Conservation (phyloP, 345 rosid species). For the Camelina sativa region DNA sequence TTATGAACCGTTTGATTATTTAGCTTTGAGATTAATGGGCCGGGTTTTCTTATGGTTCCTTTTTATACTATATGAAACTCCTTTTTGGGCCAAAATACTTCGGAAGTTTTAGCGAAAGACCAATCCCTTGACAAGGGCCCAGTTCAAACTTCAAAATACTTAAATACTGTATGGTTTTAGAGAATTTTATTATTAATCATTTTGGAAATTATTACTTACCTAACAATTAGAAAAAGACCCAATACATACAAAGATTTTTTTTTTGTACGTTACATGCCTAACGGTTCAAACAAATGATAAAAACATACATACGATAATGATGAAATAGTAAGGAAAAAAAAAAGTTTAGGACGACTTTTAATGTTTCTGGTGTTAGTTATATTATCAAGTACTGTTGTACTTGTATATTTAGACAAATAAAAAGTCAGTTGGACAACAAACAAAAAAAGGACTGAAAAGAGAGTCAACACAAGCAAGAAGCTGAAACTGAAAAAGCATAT, state of each 20-base stretch:
- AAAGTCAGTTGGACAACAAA: no score
- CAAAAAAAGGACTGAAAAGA: neutral
- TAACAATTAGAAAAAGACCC: no score
- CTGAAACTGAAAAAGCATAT: conserved; percentile 18
- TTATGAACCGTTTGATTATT: conserved; percentile 34
- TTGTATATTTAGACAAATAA: neutral
- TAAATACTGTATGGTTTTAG: no score
- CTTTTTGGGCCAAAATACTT: no score
- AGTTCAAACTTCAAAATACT: neutral
- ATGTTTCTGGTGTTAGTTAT: neutral
- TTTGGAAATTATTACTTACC: no score
- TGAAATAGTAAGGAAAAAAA: neutral
- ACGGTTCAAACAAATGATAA: no score
- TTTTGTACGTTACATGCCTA: no score
- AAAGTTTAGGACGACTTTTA: neutral
- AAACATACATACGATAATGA: no score
- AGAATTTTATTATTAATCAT: no score
- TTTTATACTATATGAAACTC: no score
- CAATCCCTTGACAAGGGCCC: neutral
- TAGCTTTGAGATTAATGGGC: conserved; percentile 16
- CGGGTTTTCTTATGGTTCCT: neutral
- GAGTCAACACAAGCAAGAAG: conserved; percentile 12
- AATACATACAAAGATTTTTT: no score
- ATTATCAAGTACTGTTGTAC: neutral
- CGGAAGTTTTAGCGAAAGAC: neutral